phyloP scores from a whole-genome alignment of 2,329 filamentous ascomycete genomes.

The Fusarium clavum region DNA sequence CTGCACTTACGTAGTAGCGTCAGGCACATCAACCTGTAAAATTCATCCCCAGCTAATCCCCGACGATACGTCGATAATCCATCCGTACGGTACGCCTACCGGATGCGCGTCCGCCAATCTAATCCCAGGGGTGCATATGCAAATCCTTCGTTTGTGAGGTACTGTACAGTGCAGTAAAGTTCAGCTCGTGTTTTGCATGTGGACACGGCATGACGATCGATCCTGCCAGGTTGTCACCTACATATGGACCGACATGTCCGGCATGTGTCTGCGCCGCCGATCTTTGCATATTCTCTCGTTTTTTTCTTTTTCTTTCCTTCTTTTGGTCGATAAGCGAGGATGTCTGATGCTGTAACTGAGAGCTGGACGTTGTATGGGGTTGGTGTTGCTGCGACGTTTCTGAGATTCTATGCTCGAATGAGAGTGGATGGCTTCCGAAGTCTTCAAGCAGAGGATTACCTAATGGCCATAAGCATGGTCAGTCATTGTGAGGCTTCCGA shows the following conservation, averaged over 20 bases:
- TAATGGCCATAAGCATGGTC: constrained; percentile 42
- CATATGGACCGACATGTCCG: constrained; percentile 9
- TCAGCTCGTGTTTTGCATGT: constrained; percentile 7
- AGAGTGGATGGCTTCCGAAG: constrained; percentile 40
- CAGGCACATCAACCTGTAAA: constrained; percentile 2
- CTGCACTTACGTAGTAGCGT: background rate
- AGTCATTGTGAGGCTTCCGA: background rate
- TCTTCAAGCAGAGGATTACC: constrained; percentile 48
- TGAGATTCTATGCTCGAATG: constrained; percentile 49
- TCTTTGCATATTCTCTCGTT: background rate
- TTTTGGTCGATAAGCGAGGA: constrained; percentile 7
- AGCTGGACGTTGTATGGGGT: constrained; percentile 47
- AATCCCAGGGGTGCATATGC: constrained; percentile 7
- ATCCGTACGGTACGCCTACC: background rate
- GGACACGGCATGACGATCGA: background rate
- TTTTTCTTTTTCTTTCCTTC: background rate
- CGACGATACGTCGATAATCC: background rate
- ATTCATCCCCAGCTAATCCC: constrained; percentile 3
- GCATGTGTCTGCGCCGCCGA: background rate
- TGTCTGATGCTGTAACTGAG: constrained; percentile 36
- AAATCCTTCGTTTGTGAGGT: background rate
- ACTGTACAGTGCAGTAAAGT: background rate
- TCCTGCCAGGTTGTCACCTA: background rate
- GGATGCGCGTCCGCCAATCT: background rate
- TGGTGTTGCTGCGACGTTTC: constrained; percentile 42